These are phyloP conservation scores for Nigrograna mackinnonii DNA, from an alignment of 2,329 filamentous ascomycete genomes.

Conservation along the genomic window DNA sequence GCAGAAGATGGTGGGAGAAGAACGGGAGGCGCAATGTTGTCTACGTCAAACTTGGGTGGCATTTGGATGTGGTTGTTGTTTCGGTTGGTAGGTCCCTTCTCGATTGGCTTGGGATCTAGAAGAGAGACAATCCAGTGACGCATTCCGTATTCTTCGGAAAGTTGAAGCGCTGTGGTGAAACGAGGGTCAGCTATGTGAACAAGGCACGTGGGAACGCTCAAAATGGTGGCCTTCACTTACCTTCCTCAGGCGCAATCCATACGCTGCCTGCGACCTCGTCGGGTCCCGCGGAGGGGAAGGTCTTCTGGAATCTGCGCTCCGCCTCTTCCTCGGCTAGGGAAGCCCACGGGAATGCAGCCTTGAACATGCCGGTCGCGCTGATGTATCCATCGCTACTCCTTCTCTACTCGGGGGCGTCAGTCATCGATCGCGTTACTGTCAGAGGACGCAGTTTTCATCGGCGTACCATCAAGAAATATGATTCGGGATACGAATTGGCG, in stretches of 20 bases:
- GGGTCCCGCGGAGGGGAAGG: slow-evolving; percentile 74
- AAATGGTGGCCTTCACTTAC: slow-evolving; percentile 43
- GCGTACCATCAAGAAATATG: slow-evolving; percentile 90
- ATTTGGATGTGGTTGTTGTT: slow-evolving; percentile 73
- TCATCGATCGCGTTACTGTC: slow-evolving; percentile 14
- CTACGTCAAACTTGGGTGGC: slow-evolving; percentile 76
- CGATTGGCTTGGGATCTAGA: slow-evolving; percentile 83
- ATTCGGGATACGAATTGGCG: slow-evolving; percentile 69
- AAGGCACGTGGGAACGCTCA: not conserved
- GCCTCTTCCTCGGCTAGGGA: slow-evolving; percentile 71
- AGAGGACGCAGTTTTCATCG: slow-evolving; percentile 13
- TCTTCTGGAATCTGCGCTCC: slow-evolving; percentile 85
- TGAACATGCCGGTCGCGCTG: slow-evolving; percentile 90
- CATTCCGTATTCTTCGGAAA: slow-evolving; percentile 88
- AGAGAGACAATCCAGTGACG: slow-evolving; percentile 88
- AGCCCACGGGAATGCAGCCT: slow-evolving; percentile 82
- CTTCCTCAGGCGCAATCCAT: slow-evolving; percentile 83
- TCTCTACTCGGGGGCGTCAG: slow-evolving; percentile 58
- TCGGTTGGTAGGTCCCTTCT: slow-evolving; percentile 66
- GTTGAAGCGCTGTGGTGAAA: slow-evolving; percentile 65
- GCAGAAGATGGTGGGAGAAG: slow-evolving; percentile 35
- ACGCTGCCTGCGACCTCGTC: slow-evolving; percentile 97
- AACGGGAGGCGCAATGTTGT: slow-evolving; percentile 39
- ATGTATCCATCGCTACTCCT: slow-evolving; percentile 83
- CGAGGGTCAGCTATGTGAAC: slow-evolving; percentile 13